Evolutionary conservation across 177 flowering plant species (phyloP).

Genomic region (Vitis hybrid): DNA sequence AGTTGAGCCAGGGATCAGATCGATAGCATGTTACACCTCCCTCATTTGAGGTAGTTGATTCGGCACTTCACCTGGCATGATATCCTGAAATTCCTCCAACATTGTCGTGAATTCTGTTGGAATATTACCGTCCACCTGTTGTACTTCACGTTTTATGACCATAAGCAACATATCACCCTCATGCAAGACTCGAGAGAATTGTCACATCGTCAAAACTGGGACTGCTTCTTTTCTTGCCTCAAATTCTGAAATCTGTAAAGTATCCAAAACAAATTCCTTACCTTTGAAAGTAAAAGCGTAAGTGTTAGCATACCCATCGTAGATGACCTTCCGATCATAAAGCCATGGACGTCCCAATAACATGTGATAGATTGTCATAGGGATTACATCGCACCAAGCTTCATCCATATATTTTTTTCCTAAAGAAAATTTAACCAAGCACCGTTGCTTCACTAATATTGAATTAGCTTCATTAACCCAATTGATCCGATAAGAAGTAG

Average conservation of each 20-base stretch:
- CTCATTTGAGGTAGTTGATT: not conserved
- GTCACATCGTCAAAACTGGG: too few relatives aligned
- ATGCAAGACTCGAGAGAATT: too few relatives aligned
- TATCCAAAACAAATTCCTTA: not conserved
- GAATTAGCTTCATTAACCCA: too few relatives aligned
- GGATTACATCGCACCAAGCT: conserved; percentile 3
- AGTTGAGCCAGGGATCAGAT: not conserved
- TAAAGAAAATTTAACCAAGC: too few relatives aligned
- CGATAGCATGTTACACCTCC: not conserved
- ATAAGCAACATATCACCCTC: too few relatives aligned
- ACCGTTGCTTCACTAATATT: too few relatives aligned
- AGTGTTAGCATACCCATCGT: conserved; percentile 8
- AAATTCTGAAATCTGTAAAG: too few relatives aligned
- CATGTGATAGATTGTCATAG: not conserved
- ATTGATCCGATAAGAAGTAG: too few relatives aligned
- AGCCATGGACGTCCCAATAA: conserved; percentile 3
- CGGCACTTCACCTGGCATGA: not conserved
- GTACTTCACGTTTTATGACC: too few relatives aligned
- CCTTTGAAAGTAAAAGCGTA: not conserved
- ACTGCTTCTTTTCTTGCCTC: too few relatives aligned
- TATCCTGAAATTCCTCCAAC: not conserved
- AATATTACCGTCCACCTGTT: too few relatives aligned
- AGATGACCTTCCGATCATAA: not conserved
- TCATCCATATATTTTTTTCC: not conserved
- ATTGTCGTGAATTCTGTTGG: not conserved